A percentile compares a stretch with the other conserved stretches of the same genome.
phyloP scores from a whole-genome alignment of 2,329 filamentous ascomycete species.

The Fusarium haematococcum region DNA sequence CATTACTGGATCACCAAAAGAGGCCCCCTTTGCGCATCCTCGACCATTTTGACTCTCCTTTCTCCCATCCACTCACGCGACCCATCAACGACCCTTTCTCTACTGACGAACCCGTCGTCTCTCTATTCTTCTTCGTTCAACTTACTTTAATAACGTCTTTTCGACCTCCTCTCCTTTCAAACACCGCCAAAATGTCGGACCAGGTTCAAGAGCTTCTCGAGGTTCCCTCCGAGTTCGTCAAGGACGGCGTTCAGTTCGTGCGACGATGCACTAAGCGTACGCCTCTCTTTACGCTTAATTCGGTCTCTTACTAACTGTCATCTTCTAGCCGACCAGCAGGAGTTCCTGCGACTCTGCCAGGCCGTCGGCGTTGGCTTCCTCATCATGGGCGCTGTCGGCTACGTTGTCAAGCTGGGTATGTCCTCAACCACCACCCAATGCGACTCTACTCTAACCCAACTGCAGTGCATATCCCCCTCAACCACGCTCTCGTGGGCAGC shows the following conservation, averaged over 20 bases:
- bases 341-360: slow-evolving; percentile 61
- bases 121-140: slow-evolving; percentile 1
- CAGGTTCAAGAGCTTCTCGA: slow-evolving; percentile 78
- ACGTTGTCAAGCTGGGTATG: slow-evolving; percentile 77
- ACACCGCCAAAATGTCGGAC: slow-evolving; percentile 67
- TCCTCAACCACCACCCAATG: background rate
- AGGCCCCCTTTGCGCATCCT: slow-evolving; percentile 35
- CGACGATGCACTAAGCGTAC: slow-evolving; percentile 72
- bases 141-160: slow-evolving; percentile 25
- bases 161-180: slow-evolving; percentile 8
- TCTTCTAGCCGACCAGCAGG: slow-evolving; percentile 54
- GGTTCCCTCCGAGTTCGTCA: slow-evolving; percentile 73
- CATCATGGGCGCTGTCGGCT: slow-evolving; percentile 77
- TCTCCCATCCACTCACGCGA: slow-evolving; percentile 25
- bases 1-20: slow-evolving; percentile 33
- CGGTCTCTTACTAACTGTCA: slow-evolving; percentile 5
- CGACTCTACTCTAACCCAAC: slow-evolving; percentile 20
- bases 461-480: slow-evolving; percentile 75
- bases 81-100: slow-evolving; percentile 27
- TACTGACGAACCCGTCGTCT: slow-evolving; percentile 11
- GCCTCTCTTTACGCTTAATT: slow-evolving; percentile 39
- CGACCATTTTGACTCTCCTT: slow-evolving; percentile 31
- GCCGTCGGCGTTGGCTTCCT: slow-evolving; percentile 77
- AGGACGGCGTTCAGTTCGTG: slow-evolving; percentile 71
- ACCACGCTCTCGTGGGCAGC: slow-evolving; percentile 76